Percentiles rank a stretch among this genome's conserved stretches.
Evolutionary conservation across 441 rosid species (phyloP).

Genomic region (Euphorbia corollata): DNA sequence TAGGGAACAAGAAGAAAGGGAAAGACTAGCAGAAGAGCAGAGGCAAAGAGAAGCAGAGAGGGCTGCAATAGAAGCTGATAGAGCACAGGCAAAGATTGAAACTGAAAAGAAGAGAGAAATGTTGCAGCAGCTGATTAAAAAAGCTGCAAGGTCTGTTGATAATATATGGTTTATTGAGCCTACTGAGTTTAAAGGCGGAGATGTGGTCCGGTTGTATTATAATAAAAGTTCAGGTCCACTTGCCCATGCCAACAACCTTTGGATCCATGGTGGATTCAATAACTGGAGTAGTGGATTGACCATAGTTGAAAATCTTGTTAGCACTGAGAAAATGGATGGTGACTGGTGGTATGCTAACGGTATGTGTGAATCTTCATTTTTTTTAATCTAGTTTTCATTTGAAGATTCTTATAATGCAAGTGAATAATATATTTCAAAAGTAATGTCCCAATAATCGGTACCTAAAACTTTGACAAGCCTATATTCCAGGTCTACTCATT

Average conservation of each 20-base stretch:
- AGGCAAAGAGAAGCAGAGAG: constrained; percentile 60
- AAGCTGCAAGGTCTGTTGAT: constrained; percentile 43
- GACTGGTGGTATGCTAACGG: constrained; percentile 91
- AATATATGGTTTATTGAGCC: constrained; percentile 77
- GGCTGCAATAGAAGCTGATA: constrained; percentile 76
- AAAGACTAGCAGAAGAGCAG: constrained; percentile 65
- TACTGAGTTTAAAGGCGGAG: constrained; percentile 49
- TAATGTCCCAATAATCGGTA: not conserved
- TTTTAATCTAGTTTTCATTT: constrained; percentile 2
- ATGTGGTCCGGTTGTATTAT: constrained; percentile 53
- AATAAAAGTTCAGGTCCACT: constrained; percentile 74
- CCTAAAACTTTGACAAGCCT: not conserved
- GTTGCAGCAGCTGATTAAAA: constrained; percentile 39
- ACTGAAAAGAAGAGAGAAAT: constrained; percentile 40
- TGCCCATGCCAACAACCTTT: constrained; percentile 54
- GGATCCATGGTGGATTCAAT: constrained; percentile 87
- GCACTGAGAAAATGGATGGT: constrained; percentile 38
- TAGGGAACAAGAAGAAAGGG: constrained; percentile 67
- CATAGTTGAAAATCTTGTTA: constrained; percentile 49
- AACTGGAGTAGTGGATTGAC: constrained; percentile 74
- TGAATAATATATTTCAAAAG: not conserved
- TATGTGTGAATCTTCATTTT: constrained; percentile 22
- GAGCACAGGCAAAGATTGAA: constrained; percentile 63
- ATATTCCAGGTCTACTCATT: not conserved
- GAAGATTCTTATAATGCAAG: constrained; percentile 9